These are phyloP conservation scores for Collybia mongolica DNA, from an alignment of 768 basidiomycete species.

Conservation along the genomic window DNA sequence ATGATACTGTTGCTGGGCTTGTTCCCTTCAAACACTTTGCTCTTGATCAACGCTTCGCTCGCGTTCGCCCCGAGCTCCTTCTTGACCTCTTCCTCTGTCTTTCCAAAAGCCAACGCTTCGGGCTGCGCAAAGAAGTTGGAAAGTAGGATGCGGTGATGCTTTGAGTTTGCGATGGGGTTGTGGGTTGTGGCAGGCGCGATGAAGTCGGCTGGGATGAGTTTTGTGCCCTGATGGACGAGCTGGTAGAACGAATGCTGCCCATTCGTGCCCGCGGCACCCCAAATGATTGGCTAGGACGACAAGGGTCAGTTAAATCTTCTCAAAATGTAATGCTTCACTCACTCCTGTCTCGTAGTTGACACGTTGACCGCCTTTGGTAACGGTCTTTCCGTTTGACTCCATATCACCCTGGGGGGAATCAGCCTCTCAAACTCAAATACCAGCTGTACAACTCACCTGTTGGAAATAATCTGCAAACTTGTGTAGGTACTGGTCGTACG, in stretches of 20 bases:
- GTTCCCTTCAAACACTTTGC: conserved; percentile 98
- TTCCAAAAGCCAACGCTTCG: conserved; percentile 96
- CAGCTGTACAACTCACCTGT: conserved; percentile 44
- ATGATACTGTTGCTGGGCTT: conserved; percentile 94
- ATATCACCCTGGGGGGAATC: conserved; percentile 73
- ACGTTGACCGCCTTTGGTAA: conserved; percentile 91
- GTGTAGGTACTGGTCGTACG: conserved; percentile 98
- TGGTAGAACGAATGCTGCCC: conserved; percentile 99
- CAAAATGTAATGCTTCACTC: conserved; percentile 26
- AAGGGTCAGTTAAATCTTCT: conserved; percentile 1
- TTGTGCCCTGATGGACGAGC: conserved; percentile 92
- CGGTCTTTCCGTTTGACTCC: conserved; percentile 98
- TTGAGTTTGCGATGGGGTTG: conserved; percentile 84
- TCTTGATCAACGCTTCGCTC: conserved; percentile 86
- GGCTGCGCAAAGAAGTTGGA: conserved; percentile 99
- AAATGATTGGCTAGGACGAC: conserved; percentile 82
- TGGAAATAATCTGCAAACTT: conserved; percentile 99
- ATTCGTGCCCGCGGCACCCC: conserved; percentile 98
- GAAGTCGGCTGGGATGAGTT: conserved; percentile 90
- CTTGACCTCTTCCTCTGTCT: conserved; percentile 86
- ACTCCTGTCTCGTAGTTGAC: conserved; percentile 97
- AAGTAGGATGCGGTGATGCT: conserved; percentile 96
- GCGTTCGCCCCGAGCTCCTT: conserved; percentile 66
- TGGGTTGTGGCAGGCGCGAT: conserved; percentile 86
- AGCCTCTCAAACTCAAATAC: background rate